Evolutionary conservation across 176 grass and related monocot genomes (phyloP).

Genomic region (Carex parvula): DNA sequence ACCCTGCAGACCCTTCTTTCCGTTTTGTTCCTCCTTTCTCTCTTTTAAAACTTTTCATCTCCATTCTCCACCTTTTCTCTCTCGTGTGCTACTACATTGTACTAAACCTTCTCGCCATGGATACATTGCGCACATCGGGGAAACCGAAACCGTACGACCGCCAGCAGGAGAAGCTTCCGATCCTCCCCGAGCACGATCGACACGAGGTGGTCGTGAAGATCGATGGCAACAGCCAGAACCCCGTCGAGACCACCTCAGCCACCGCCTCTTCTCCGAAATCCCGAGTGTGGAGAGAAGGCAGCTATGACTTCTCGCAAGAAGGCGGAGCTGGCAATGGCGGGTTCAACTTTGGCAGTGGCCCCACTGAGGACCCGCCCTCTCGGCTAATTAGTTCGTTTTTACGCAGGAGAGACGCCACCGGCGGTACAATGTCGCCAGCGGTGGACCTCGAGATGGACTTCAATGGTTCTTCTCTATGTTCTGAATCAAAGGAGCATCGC

Average conservation of each 20-base stretch:
- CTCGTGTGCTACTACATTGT: background rate
- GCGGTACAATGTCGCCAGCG: constrained; percentile 50
- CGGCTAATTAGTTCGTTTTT: constrained; percentile 74
- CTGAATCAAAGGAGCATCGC: constrained; percentile 44
- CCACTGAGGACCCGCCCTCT: constrained; percentile 56
- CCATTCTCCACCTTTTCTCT: background rate
- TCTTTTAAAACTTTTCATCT: background rate
- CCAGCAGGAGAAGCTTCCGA: constrained; percentile 28
- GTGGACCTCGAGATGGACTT: constrained; percentile 74
- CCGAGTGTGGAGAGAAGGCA: constrained; percentile 47
- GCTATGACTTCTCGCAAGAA: constrained; percentile 44
- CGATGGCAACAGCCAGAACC: constrained; percentile 34
- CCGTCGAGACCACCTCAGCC: constrained; percentile 1
- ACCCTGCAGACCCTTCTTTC: background rate
- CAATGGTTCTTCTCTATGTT: constrained; percentile 21
- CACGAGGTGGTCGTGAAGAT: constrained; percentile 90
- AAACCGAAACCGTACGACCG: constrained; percentile 26
- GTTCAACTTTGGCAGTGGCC: constrained; percentile 51
- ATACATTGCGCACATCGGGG: constrained; percentile 6
- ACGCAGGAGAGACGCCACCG: constrained; percentile 50
- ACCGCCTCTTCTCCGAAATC: constrained; percentile 10
- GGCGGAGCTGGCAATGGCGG: background rate
- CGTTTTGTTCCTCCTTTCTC: background rate
- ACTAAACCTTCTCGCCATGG: background rate
- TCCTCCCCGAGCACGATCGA: constrained; percentile 15